Evolutionary conservation across 805 yeast genomes (phyloP).

Genomic region (Cyberlindnera samutprakarnensis): DNA sequence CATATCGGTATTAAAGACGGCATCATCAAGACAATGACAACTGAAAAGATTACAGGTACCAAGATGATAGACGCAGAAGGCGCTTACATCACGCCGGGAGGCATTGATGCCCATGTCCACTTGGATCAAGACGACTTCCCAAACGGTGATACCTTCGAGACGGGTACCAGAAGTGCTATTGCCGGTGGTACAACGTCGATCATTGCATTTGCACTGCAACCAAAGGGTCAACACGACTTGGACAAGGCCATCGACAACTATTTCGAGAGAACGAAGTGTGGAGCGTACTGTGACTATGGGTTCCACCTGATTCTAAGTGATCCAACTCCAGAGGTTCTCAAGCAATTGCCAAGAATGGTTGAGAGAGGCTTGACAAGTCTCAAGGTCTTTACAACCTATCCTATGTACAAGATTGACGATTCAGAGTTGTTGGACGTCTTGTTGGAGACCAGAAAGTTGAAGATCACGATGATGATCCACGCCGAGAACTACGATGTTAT

Average conservation of each 20-base stretch:
- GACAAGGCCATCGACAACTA: conserved; percentile 26
- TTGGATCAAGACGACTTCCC: conserved; percentile 34
- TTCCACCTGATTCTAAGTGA: conserved; percentile 37
- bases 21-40: conserved; percentile 30
- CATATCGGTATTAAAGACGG: conserved; percentile 36
- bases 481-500: conserved; percentile 46
- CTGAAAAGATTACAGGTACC: conserved; percentile 19
- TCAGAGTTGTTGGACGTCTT: conserved; percentile 32
- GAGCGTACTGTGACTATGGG: conserved; percentile 40
- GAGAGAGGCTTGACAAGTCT: conserved; percentile 19
- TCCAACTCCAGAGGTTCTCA: conserved; percentile 24
- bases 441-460: conserved; percentile 30
- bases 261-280: conserved; percentile 23
- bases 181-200: conserved; percentile 46
- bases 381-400: conserved; percentile 38
- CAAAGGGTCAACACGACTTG: conserved; percentile 24
- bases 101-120: conserved; percentile 44
- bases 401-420: conserved; percentile 33
- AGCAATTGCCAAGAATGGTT: conserved; percentile 28
- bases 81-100: conserved; percentile 43
- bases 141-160: conserved; percentile 36
- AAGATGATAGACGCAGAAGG: conserved; percentile 38
- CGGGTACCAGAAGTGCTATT: conserved; percentile 38
- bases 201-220: conserved; percentile 40
- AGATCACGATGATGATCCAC: conserved; percentile 42